These are phyloP conservation scores for Metarhizium album DNA, from an alignment of 2,329 filamentous ascomycete genomes.

Conservation along the genomic window DNA sequence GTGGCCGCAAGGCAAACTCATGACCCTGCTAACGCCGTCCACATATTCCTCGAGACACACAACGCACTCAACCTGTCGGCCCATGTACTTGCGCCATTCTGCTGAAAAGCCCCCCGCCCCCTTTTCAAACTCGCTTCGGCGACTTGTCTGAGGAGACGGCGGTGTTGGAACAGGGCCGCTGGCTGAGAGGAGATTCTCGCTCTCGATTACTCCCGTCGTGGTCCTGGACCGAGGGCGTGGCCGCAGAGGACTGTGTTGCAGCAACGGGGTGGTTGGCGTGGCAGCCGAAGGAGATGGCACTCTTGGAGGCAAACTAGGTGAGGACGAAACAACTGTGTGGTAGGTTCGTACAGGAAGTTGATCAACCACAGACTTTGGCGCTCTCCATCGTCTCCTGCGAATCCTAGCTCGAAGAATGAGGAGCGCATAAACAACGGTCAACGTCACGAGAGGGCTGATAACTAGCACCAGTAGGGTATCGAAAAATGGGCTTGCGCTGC, in stretches of 20 bases:
- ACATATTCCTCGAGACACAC: slow-evolving; percentile 95
- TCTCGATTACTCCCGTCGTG: slow-evolving; percentile 48
- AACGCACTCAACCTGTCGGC: slow-evolving; percentile 73
- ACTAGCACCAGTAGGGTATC: slow-evolving; percentile 96
- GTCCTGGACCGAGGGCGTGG: slow-evolving; percentile 55
- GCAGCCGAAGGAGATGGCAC: slow-evolving; percentile 52
- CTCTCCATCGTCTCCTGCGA: slow-evolving; percentile 80
- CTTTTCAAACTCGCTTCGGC: slow-evolving; percentile 37
- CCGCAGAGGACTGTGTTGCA: slow-evolving; percentile 46
- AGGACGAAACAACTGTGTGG: slow-evolving; percentile 60
- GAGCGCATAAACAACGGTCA: slow-evolving; percentile 86
- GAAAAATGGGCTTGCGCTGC: slow-evolving; percentile 83
- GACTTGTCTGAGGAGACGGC: slow-evolving; percentile 18
- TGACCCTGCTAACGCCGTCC: slow-evolving; percentile 86
- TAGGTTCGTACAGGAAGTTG: slow-evolving; percentile 92
- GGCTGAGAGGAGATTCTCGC: slow-evolving; percentile 33
- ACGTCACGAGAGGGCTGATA: slow-evolving; percentile 80
- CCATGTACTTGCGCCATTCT: slow-evolving; percentile 58
- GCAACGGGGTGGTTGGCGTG: slow-evolving; percentile 69
- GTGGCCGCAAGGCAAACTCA: slow-evolving; percentile 94
- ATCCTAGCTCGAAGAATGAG: slow-evolving; percentile 82
- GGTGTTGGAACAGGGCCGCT: slow-evolving; percentile 31
- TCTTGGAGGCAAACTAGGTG: slow-evolving; percentile 42
- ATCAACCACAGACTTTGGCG: slow-evolving; percentile 94
- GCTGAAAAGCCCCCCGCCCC: slow-evolving; percentile 28